These are phyloP conservation scores for Collybiopsis luxurians DNA, from an alignment of 768 basidiomycete species.

Conservation along the genomic window DNA sequence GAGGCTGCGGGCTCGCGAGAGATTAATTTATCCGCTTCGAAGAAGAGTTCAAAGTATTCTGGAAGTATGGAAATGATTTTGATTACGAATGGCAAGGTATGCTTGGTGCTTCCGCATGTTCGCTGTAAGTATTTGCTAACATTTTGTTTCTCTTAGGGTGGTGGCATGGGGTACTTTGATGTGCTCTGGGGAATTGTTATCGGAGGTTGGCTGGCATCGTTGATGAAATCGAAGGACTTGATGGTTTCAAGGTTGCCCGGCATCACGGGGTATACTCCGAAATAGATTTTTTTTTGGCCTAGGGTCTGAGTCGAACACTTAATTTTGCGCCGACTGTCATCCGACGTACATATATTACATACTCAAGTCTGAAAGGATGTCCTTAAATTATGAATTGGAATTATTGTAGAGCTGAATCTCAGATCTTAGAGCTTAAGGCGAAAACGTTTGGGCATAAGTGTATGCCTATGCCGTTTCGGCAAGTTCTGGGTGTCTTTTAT, in stretches of 20 bases:
- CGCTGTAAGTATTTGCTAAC: conserved; percentile 4
- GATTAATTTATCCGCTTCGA: conserved; percentile 21
- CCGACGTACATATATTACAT: no score
- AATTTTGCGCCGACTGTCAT: no score
- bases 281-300: neutral
- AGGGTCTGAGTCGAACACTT: no score
- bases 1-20: neutral
- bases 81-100: conserved; percentile 56
- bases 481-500: no score
- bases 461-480: no score
- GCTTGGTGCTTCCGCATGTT: conserved; percentile 4
- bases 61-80: conserved; percentile 52
- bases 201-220: conserved; percentile 41
- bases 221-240: conserved; percentile 39
- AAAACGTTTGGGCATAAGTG: no score
- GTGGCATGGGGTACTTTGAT: conserved; percentile 40
- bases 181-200: conserved; percentile 45
- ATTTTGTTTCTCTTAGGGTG: conserved; percentile 26
- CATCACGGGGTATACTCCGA: neutral
- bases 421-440: no score
- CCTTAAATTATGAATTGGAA: no score
- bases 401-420: no score
- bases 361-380: no score
- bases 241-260: conserved; percentile 7
- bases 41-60: conserved; percentile 36